Evolutionary conservation across 257 asterid genomes (phyloP), one percentile per base, ranked within the genome.

Genomic region (Solanum pinnatisectum): DNA sequence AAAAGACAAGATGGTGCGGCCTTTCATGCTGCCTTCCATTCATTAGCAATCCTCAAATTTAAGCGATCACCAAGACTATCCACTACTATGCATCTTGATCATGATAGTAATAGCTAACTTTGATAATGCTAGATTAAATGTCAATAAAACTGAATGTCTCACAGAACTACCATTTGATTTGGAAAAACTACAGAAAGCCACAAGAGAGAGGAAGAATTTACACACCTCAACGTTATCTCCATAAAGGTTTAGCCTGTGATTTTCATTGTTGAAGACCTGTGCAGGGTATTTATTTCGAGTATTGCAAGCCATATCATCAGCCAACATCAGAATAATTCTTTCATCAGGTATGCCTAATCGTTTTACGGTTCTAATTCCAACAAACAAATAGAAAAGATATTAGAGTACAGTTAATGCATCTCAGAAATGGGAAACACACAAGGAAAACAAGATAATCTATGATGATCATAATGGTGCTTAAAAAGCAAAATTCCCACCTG

Each of bases 231-330:
- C 99, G 87, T 96, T 97, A 90, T 97, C 99, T 60, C 99, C 99
- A 88, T 96, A 97, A 90, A 97, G 90, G 88, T 97, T 97, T 84
- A 96, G 98, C 85, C 90, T 95, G 90, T 97, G 99, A 90, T 97
- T 95, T 91, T 97, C 98, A 90, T 95, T 95, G 91, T 97, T 97
- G 93, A 97, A 97, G 91, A 97, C 99, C 92, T 95, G 99, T 65
- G 99, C 98, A 86, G 99, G 99, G 86, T 94, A 97, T 93, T 95
- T 97, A 89, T 97, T 97, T 87, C 98, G 95, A 70, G 99, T 91
- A 92, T 97, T 97, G 92, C 99, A 97, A 83, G 98, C 99, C 99
- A 97, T 97, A 91, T 97, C 99, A 92, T 97, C 99, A 87, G 99
- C 99, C 95, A 97, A 90, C 99, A 96, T 97, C 65, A 97, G 94